Percentiles rank a stretch among this genome's conserved stretches.
Evolutionary conservation across 345 rosid genomes (phyloP).

Genomic region (Populus alba): DNA sequence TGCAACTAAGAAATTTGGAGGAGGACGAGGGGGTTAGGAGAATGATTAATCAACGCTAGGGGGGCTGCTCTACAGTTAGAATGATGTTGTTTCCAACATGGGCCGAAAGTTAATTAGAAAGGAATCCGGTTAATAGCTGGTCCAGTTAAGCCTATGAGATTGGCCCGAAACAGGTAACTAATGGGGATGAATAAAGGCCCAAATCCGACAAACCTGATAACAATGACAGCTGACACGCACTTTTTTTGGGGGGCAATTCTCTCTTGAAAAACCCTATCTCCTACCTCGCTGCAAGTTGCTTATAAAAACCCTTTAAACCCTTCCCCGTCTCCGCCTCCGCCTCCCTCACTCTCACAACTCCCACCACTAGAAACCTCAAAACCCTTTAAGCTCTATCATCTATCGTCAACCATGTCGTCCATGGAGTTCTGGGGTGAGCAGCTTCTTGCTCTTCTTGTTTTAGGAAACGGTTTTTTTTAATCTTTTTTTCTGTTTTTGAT

Average conservation of each 20-base stretch:
- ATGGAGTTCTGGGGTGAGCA: slow-evolving; percentile 30
- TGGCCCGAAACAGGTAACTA: background rate
- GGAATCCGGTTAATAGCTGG: background rate
- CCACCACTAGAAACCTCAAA: background rate
- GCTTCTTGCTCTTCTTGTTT: background rate
- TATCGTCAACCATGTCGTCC: slow-evolving; percentile 1
- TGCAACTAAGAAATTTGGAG: background rate
- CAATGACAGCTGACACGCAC: background rate
- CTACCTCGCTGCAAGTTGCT: background rate
- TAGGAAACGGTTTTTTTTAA: too few species aligned
- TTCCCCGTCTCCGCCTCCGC: background rate
- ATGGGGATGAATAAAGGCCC: background rate
- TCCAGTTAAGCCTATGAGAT: background rate
- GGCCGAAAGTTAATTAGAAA: background rate
- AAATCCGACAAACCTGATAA: background rate
- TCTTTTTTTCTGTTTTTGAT: background rate
- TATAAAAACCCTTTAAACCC: slow-evolving; percentile 2
- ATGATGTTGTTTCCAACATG: background rate
- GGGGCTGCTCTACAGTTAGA: background rate
- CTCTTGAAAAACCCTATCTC: slow-evolving; percentile 3
- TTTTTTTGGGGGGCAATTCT: background rate
- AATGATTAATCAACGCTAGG: background rate
- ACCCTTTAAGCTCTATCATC: background rate
- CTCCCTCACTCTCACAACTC: background rate
- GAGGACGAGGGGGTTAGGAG: background rate